Evolutionary conservation across 1,284 basidiomycete genomes (phyloP), one percentile per base, ranked within the genome.

Genomic region (Rhodotorula sp.): DNA sequence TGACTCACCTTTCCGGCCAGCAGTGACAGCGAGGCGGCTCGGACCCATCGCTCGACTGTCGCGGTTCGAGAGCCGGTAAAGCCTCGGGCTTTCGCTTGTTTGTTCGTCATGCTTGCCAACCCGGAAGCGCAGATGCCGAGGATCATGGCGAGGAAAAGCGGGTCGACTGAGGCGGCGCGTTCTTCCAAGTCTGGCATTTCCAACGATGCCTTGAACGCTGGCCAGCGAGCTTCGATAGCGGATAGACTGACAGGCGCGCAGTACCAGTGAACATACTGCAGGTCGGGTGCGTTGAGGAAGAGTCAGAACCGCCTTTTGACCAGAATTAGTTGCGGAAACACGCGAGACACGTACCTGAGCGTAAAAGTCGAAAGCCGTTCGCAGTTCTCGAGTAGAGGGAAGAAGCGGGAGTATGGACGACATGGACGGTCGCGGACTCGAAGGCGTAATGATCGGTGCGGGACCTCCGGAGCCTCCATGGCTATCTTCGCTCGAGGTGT

Each of bases 71-170:
- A 64, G 22, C 56, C 66, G 3, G 45, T n/a, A 20, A 72, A 64
- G 5, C 68, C 63, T 4, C 33, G 30, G 20, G n/a, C 33, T 17
- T 18, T n/a, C 0, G 63, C 68, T 37, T 68, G 68, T 22, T 49
- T 33, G 15, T 58, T 55, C 24, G 68, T 53, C 73, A 75, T 73
- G 60, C 55, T 54, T 2, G 62, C 62, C 24, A 74, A 62, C 3
- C 72, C 69, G 10, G 67, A 60, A 6, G 69, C 66, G 42, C 64
- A 66, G 17, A 63, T 51, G 4, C 48, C 65, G 18, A 72, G 33
- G 3, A 73, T 42, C 22, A 56, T 51, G 3, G 72, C 66, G 29
- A 59, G 24, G 37, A 62, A 60, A 24, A 69, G 46, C 15, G 72
- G 70, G 45, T 67, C 65, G 30, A 74, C 14, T 2, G 44, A 44